These are phyloP conservation scores for Elsinoe fawcettii DNA, from an alignment of 2,329 filamentous ascomycete species.

Conservation along the genomic window DNA sequence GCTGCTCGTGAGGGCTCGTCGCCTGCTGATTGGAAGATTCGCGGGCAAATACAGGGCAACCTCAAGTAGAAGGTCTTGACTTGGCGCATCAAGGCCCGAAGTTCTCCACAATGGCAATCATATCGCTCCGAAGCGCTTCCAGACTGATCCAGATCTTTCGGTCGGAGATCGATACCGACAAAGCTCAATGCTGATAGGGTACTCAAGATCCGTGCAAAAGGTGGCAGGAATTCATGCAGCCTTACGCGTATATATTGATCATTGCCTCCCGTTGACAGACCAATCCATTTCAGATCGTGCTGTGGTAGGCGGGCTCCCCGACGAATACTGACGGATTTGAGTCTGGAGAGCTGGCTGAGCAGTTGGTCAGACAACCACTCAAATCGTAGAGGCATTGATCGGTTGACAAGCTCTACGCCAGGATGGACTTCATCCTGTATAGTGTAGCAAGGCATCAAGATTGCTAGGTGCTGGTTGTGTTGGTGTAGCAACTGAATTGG, in stretches of 20 bases:
- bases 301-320: neutral
- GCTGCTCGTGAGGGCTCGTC: neutral
- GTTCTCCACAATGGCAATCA: neutral
- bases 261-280: neutral
- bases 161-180: neutral
- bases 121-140: neutral
- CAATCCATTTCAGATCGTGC: neutral
- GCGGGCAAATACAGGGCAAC: neutral
- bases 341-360: neutral
- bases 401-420: neutral
- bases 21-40: neutral
- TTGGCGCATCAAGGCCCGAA: neutral
- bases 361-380: neutral
- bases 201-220: neutral
- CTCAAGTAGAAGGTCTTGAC: neutral
- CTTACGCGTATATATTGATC: neutral
- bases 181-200: neutral
- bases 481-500: neutral
- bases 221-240: neutral
- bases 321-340: neutral
- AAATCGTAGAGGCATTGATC: neutral
- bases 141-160: neutral
- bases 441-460: neutral
- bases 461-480: neutral
- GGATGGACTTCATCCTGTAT: slow-evolving; percentile 1